A percentile compares a stretch with the other conserved stretches of the same genome.
phyloP scores from a whole-genome alignment of 2,329 filamentous ascomycete species.

The Chrysoporthe cubensis region DNA sequence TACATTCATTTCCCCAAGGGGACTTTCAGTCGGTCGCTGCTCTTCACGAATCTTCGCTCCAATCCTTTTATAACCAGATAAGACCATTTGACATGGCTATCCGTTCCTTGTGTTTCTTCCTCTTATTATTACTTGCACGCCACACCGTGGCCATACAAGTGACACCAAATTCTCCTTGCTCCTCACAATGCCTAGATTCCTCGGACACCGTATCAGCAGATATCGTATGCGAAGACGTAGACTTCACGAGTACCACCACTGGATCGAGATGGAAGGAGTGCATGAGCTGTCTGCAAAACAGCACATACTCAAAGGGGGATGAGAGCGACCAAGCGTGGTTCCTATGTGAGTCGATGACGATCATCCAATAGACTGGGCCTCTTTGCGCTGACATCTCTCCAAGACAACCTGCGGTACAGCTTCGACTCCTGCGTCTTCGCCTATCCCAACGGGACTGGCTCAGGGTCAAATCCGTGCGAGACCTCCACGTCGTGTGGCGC shows the following conservation, averaged over 20 bases:
- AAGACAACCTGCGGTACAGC: conserved; percentile 59
- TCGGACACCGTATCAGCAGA: conserved; percentile 50
- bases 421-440: conserved; percentile 58
- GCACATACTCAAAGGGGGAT: conserved; percentile 48
- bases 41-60: neutral
- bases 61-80: neutral
- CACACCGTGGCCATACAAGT: conserved; percentile 51
- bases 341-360: conserved; percentile 50
- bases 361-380: neutral
- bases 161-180: conserved; percentile 58
- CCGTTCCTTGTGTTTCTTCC: conserved; percentile 27
- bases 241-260: conserved; percentile 42
- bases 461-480: conserved; percentile 53
- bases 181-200: conserved; percentile 54
- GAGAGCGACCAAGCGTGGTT: conserved; percentile 62
- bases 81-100: conserved; percentile 28
- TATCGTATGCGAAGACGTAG: conserved; percentile 52
- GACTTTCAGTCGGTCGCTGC: neutral
- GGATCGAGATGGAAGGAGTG: conserved; percentile 55
- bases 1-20: conserved; percentile 11
- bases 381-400: neutral
- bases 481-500: conserved; percentile 55
- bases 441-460: conserved; percentile 51
- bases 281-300: conserved; percentile 57
- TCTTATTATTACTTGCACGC: conserved; percentile 33